Percentiles rank a stretch among this genome's conserved stretches.
Conservation (phyloP, 1,139 yeast genomes). For the Suhomyces bribrorum region DNA sequence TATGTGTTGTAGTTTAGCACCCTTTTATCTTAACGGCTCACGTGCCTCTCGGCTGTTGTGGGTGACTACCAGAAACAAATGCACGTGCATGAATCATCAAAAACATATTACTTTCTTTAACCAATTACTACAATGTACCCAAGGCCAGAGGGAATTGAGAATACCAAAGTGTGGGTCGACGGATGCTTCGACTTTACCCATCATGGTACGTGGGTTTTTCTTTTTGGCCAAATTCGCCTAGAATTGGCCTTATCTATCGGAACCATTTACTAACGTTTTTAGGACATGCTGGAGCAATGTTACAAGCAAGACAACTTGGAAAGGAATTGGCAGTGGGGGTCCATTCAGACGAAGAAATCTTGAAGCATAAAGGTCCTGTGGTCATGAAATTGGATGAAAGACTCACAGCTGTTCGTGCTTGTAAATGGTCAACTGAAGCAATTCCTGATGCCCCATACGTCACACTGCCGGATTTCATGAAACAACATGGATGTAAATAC, state of each 20-base stretch:
- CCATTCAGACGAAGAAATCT: slow-evolving; percentile 87
- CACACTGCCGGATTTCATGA: slow-evolving; percentile 85
- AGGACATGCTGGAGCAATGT: slow-evolving; percentile 94
- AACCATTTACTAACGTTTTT: slow-evolving; percentile 2
- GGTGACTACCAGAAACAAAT: neutral
- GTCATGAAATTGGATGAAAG: slow-evolving; percentile 87
- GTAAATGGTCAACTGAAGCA: slow-evolving; percentile 82
- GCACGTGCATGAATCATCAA: neutral
- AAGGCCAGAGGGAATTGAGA: slow-evolving; percentile 48
- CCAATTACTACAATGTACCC: slow-evolving; percentile 31
- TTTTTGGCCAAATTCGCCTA: too few relatives aligned
- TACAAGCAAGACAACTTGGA: slow-evolving; percentile 85
- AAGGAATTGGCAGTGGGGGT: slow-evolving; percentile 80
- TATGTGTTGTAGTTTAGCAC: too few relatives aligned
- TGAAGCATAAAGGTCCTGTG: slow-evolving; percentile 84
- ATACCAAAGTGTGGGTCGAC: slow-evolving; percentile 78
- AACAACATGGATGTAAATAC: slow-evolving; percentile 68
- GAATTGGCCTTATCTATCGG: neutral
- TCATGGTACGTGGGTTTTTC: slow-evolving; percentile 59
- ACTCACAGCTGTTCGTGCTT: slow-evolving; percentile 78
- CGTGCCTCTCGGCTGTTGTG: too few relatives aligned
- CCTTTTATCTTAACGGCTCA: too few relatives aligned
- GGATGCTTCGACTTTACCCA: slow-evolving; percentile 98
- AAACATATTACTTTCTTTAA: neutral
- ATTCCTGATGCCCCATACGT: slow-evolving; percentile 89